Evolutionary conservation across 2,329 filamentous ascomycete genomes (phyloP), one percentile per base, ranked within the genome.

Genomic region (Fusarium sp.): DNA sequence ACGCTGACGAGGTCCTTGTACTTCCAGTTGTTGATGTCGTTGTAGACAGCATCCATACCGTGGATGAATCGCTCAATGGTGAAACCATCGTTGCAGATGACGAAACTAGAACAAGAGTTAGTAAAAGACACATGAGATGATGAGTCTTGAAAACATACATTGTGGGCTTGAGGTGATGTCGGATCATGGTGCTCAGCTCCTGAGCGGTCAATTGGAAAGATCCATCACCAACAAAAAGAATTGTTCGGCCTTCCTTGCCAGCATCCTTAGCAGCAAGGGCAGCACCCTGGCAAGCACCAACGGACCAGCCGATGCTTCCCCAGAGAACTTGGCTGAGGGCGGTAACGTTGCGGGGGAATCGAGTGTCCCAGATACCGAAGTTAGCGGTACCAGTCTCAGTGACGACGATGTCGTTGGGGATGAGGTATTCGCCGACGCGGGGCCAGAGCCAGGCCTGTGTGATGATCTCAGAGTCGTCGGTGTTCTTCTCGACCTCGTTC

Each of bases 31-130:
- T 89, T 86, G 63, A 97, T 91, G 78, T 97, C 93, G 79, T 97
- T 97, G 85, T 97, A 97, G 31, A 79, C 80, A 36, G 89, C 93
- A 14, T 95, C 86, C 90, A 92, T 92, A 59, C 94, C 94, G 81
- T 97, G 94, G 77, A 97, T 97, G 80, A 90, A 93, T 35, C 95
- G 90, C 83, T 97, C 95, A 80, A 97, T 96, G 15, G 94, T 96
- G 83, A 93, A 97, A 16, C 95, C 95, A 44, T 95, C 90, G 80
- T 97, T 97, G 86, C 93, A 94, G 74, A 97, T 92, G 70, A 96
- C 87, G 80, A 97, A 95, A 70, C 89, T 90, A 61, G 8, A 39
- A 38, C 18, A n/a, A 56, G 12, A 45, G 63, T 81, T 69, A 81
- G 75, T 53, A 54, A n/a, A 33, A 24, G 33, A 28, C 20, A 11